Evolutionary conservation across 2,329 filamentous ascomycete species (phyloP).

Genomic region (Metarhizium humberi): DNA sequence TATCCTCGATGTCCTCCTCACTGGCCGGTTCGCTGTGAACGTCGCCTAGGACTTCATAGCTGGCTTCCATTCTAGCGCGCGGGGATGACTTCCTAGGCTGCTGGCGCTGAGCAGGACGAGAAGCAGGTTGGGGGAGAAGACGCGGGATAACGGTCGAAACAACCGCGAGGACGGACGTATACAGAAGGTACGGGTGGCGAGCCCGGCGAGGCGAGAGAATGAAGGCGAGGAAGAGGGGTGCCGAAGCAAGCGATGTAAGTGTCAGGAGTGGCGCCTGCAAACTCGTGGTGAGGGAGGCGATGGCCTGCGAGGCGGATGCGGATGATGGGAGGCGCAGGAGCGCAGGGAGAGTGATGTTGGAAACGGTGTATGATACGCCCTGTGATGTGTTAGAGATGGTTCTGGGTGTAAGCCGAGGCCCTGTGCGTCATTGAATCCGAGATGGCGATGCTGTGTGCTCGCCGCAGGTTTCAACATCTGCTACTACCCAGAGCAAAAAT

Average conservation of each 20-base stretch:
- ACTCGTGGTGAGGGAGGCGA: slow-evolving; percentile 55
- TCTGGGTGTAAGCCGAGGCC: not conserved
- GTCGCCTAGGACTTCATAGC: slow-evolving; percentile 59
- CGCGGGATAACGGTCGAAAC: slow-evolving; percentile 48
- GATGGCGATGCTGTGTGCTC: not conserved
- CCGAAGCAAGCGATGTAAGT: slow-evolving; percentile 59
- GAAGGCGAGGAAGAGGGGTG: slow-evolving; percentile 70
- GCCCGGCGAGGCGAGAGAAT: slow-evolving; percentile 62
- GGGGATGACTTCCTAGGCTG: slow-evolving; percentile 18
- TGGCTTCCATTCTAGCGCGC: slow-evolving; percentile 52
- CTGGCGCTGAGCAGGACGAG: slow-evolving; percentile 17
- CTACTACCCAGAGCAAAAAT: too few relatives aligned
- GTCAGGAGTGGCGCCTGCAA: slow-evolving; percentile 56
- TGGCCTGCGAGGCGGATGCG: slow-evolving; percentile 57
- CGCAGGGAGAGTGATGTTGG: slow-evolving; percentile 66
- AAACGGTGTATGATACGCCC: slow-evolving; percentile 84
- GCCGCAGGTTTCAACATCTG: too few relatives aligned
- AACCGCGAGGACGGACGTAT: slow-evolving; percentile 63
- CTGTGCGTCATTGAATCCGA: not conserved
- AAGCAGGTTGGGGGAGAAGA: slow-evolving; percentile 30
- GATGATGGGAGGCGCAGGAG: slow-evolving; percentile 75
- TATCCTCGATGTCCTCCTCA: slow-evolving; percentile 40
- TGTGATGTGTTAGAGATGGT: slow-evolving; percentile 25
- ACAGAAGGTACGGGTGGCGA: slow-evolving; percentile 84
- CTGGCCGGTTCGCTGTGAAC: slow-evolving; percentile 38